A percentile compares a stretch with the other conserved stretches of the same genome.
These are phyloP conservation scores for Mesembryanthemum crystallinum DNA, from an alignment of 148 eudicot genomes.

Conservation along the genomic window DNA sequence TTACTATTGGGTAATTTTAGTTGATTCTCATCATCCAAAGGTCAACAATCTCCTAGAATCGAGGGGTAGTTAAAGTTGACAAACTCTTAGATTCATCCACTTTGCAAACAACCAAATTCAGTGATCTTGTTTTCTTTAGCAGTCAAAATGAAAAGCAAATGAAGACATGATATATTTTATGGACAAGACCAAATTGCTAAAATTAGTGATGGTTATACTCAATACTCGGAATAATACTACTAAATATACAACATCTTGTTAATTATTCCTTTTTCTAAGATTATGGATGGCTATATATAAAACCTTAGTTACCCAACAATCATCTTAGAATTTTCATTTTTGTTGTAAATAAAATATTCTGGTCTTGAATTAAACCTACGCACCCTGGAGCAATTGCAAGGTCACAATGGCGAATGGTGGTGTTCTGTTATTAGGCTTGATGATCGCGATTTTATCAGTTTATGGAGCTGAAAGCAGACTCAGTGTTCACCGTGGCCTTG, in stretches of 20 bases:
- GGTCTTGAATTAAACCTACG: conserved; percentile 9
- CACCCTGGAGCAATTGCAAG: conserved; percentile 28
- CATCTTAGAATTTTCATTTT: not conserved
- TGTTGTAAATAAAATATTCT: not conserved
- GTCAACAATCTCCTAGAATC: not conserved
- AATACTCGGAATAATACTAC: conserved; percentile 16
- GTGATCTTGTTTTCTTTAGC: not conserved
- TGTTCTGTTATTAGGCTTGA: conserved; percentile 27
- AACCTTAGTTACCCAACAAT: not conserved
- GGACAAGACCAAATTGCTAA: conserved; percentile 15
- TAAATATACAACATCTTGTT: conserved; percentile 10
- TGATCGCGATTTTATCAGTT: conserved; percentile 18
- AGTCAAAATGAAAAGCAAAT: not conserved
- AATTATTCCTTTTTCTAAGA: not conserved
- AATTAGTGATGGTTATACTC: conserved; percentile 18
- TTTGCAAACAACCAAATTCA: not conserved
- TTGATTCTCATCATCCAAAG: not conserved
- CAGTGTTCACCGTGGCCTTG: conserved; percentile 23
- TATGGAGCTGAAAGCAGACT: conserved; percentile 18
- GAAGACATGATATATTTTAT: not conserved
- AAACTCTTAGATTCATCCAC: not conserved
- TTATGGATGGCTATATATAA: not conserved
- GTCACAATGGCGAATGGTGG: conserved; percentile 29
- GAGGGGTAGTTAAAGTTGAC: not conserved
- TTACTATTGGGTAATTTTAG: no score